Evolutionary conservation across 2,329 filamentous ascomycete species (phyloP).

Genomic region (Trichoderma sp.): DNA sequence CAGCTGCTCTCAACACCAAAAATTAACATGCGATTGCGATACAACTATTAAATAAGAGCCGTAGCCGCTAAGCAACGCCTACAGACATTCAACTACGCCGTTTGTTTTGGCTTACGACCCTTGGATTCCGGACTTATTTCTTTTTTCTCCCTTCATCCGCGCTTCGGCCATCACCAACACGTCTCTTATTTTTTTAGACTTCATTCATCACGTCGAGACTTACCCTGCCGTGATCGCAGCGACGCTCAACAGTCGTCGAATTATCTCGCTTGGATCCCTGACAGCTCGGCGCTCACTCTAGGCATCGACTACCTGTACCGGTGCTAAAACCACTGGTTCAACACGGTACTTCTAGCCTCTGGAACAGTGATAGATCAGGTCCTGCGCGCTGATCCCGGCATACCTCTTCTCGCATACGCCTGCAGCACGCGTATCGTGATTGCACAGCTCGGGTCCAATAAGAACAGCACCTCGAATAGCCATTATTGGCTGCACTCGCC

Average conservation of each 20-base stretch:
- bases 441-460: background rate
- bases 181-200: background rate
- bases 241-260: background rate
- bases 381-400: background rate
- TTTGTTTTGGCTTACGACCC: background rate
- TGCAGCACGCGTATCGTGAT: conserved; percentile 12
- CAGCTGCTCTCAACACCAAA: conserved; percentile 2
- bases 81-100: background rate
- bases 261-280: background rate
- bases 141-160: background rate
- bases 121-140: background rate
- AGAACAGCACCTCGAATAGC: background rate
- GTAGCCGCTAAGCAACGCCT: background rate
- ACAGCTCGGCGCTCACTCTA: background rate
- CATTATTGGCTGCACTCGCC: background rate
- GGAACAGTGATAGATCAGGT: background rate
- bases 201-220: background rate
- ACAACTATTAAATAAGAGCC: background rate
- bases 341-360: background rate
- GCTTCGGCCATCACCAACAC: background rate
- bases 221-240: background rate
- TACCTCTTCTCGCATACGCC: background rate
- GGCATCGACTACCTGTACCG: background rate
- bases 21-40: background rate
- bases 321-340: background rate